Percentiles rank a stretch among this genome's conserved stretches.
These are phyloP conservation scores for Camelina hispida DNA, from an alignment of 345 rosid genomes.

Conservation along the genomic window DNA sequence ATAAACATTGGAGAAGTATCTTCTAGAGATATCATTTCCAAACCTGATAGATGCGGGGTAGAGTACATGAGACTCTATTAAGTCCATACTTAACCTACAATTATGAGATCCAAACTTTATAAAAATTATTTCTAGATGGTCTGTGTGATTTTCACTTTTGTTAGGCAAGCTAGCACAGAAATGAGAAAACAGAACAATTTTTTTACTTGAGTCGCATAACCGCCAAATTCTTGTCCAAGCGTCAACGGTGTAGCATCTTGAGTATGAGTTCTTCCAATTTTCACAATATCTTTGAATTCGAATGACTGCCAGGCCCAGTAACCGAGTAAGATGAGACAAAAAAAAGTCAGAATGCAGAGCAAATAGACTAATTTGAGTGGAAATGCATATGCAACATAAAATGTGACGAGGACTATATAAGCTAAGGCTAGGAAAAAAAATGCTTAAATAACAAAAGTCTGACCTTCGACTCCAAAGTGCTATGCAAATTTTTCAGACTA, in stretches of 20 bases:
- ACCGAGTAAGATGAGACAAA: background rate
- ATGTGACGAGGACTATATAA: too few species aligned
- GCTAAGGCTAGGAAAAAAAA: too few species aligned
- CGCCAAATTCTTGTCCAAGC: conserved; percentile 95
- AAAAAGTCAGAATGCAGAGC: background rate
- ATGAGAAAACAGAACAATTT: conserved; percentile 7
- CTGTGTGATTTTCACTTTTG: background rate
- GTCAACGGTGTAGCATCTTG: conserved; percentile 99
- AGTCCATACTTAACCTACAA: conserved; percentile 84
- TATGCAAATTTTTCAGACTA: conserved; percentile 65
- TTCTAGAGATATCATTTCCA: conserved; percentile 5
- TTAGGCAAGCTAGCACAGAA: background rate
- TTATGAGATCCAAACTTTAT: background rate
- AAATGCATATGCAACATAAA: background rate
- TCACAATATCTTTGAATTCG: conserved; percentile 86
- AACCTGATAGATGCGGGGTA: conserved; percentile 93
- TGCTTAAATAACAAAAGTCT: too few species aligned
- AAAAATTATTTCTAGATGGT: background rate
- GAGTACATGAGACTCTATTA: conserved; percentile 64
- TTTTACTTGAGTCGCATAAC: conserved; percentile 86
- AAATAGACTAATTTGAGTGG: background rate
- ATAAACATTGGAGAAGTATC: conserved; percentile 4
- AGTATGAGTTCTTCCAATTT: conserved; percentile 94
- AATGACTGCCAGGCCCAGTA: conserved; percentile 50
- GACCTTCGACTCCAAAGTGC: conserved; percentile 77